Base-by-base conservation (phyloP, 2,329 filamentous ascomycete genomes). In the Emericellopsis atlantica region DNA sequence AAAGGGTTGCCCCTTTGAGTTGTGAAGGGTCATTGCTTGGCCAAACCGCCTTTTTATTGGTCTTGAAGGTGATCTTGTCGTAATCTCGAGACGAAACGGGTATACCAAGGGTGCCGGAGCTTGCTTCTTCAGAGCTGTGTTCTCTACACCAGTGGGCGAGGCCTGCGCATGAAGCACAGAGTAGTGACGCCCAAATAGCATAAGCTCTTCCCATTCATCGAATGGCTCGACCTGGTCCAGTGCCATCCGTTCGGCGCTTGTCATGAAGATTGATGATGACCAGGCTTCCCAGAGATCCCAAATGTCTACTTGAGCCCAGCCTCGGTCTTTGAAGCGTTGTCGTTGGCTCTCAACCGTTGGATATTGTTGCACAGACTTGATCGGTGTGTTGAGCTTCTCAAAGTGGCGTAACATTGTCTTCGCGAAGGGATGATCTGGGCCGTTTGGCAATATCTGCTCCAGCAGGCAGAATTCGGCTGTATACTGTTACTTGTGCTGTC, bases 151-250 rank as follows among this genome's bases (percentile, higher is more conserved):
- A 9, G n/a, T 14, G 7, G 32, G 9, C n/a, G 16, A 11, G 21
- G 12, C 35, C 12, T n/a, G 35, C 16, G 86, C 85, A 39, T 77
- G 67, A 8, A 94, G 67, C 35, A 95, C 62, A 49, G 89, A 84
- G 58, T 95, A 94, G 59, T 95, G 89, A 29, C 79, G 79, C 2
- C 76, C 78, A 57, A 93, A 95, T 1, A 95, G 66, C 3, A 83
- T 79, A 54, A 95, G 88, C 52, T 95, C 90, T 59, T 96, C 90
- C 87, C 87, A 95, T 60, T 95, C 89, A 57, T 96, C 90, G 54
- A 96, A 95, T 1, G 82, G 78, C 53, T 95, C 90, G 14, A 88
- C 60, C 1, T 63, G 54, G 49, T 95, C 81, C 12, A 95, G 61
- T 10, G 62, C 62, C 31, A 56, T 63, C 46, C 85, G 73, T 45